These are phyloP conservation scores for Fusarium irregulare DNA, from an alignment of 2,329 filamentous ascomycete species.

Conservation along the genomic window DNA sequence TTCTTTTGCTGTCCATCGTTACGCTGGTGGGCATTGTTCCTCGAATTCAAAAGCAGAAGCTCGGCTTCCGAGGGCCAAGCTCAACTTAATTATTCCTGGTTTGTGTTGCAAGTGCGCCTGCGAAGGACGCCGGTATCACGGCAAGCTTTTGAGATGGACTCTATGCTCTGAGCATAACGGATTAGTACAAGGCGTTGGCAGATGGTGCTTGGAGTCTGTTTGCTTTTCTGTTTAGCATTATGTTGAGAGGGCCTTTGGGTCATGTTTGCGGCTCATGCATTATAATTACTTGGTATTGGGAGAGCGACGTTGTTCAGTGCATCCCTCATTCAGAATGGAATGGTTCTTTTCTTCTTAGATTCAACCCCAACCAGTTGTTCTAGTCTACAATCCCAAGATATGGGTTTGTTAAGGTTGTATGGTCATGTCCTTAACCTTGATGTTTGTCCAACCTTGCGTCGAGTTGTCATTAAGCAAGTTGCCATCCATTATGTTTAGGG, in stretches of 20 bases:
- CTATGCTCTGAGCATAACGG: neutral
- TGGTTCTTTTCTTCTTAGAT: neutral
- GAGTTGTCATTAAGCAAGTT: neutral
- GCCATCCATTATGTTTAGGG: neutral
- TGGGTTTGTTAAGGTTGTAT: neutral
- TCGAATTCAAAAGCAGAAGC: constrained; percentile 83
- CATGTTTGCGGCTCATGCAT: neutral
- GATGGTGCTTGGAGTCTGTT: constrained; percentile 1
- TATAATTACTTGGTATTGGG: neutral
- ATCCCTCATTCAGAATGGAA: neutral
- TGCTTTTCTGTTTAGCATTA: neutral
- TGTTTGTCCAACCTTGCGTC: neutral
- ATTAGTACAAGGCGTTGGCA: neutral
- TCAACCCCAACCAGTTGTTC: too few species aligned
- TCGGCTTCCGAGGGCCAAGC: constrained; percentile 62
- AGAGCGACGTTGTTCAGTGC: neutral
- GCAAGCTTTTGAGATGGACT: neutral
- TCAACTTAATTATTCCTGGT: constrained; percentile 16
- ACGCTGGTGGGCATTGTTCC: constrained; percentile 79
- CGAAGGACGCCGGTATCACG: neutral
- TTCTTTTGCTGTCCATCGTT: constrained; percentile 73
- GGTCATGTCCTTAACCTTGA: neutral
- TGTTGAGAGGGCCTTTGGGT: neutral
- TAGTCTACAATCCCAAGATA: neutral
- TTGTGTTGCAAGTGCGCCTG: too few species aligned